A percentile compares a stretch with the other conserved stretches of the same genome.
These are phyloP conservation scores for Collybia sordida DNA, from an alignment of 768 basidiomycete species.

Conservation along the genomic window DNA sequence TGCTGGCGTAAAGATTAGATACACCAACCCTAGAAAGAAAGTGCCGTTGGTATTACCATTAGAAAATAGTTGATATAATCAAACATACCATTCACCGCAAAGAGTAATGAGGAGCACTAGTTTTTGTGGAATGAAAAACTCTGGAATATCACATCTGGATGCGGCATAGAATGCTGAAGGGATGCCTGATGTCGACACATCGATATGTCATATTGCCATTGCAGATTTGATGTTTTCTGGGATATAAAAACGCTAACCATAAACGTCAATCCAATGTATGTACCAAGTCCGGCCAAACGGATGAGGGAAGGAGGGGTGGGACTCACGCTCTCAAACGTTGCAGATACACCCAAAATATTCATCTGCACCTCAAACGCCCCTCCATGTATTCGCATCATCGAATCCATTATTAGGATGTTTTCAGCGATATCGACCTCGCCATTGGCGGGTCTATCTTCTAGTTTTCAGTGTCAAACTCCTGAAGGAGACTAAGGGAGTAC, in stretches of 20 bases:
- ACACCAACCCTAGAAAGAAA: constrained; percentile 38
- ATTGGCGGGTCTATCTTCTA: constrained; percentile 38
- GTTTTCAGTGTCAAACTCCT: no score
- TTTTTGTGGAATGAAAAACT: constrained; percentile 63
- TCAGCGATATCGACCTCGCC: constrained; percentile 59
- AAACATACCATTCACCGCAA: constrained; percentile 47
- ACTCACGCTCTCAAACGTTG: constrained; percentile 27
- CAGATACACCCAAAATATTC: constrained; percentile 43
- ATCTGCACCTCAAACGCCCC: constrained; percentile 67
- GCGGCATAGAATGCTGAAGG: constrained; percentile 67
- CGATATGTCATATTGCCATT: constrained; percentile 33
- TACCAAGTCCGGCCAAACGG: not conserved
- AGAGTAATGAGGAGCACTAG: constrained; percentile 71
- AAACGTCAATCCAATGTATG: no score
- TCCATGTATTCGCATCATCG: constrained; percentile 47
- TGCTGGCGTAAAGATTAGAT: constrained; percentile 37
- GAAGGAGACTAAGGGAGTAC: no score
- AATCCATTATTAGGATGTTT: constrained; percentile 55
- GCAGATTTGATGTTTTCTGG: constrained; percentile 35
- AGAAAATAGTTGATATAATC: not conserved
- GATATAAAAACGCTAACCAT: constrained; percentile 38
- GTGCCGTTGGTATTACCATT: not conserved
- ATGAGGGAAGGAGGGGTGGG: not conserved
- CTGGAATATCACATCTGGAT: constrained; percentile 48
- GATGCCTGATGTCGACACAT: constrained; percentile 48